Evolutionary conservation across 1,139 yeast species (phyloP).

Genomic region (Saccharomycopsis crataegensis): DNA sequence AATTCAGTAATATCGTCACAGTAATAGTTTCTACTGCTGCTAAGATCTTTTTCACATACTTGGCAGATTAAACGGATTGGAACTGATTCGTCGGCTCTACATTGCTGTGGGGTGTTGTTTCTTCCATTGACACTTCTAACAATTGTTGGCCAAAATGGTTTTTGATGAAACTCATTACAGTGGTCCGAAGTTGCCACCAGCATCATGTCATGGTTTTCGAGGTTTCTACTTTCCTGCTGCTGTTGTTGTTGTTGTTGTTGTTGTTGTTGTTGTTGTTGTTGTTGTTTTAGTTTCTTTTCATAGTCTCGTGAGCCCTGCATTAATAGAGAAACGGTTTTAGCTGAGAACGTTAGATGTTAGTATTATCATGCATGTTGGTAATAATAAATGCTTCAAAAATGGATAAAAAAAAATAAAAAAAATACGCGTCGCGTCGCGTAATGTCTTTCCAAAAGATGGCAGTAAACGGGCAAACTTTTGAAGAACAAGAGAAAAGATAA

Average conservation of each 20-base stretch:
- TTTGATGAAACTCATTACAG: background rate
- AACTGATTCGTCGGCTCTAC: too few species aligned
- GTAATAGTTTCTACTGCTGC: background rate
- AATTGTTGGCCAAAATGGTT: conserved; percentile 13
- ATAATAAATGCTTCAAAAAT: too few species aligned
- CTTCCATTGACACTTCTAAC: background rate
- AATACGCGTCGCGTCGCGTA: too few species aligned
- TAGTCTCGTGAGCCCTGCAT: conserved; percentile 13
- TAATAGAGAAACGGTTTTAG: conserved; percentile 14
- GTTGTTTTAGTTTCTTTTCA: background rate
- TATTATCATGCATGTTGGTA: background rate
- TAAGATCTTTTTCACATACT: conserved; percentile 8
- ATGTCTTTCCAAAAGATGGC: too few species aligned
- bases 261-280: background rate
- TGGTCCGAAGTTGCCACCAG: background rate
- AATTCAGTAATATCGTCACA: background rate
- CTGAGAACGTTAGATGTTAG: background rate
- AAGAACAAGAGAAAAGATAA: too few species aligned
- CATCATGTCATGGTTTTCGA: background rate
- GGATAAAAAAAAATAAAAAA: too few species aligned
- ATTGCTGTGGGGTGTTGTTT: background rate
- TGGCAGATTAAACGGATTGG: background rate
- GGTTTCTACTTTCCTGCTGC: background rate
- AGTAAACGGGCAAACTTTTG: too few species aligned
- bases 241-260: background rate